Base-by-base conservation (phyloP, 345 rosid genomes). In the Hypericum androsaemum region DNA sequence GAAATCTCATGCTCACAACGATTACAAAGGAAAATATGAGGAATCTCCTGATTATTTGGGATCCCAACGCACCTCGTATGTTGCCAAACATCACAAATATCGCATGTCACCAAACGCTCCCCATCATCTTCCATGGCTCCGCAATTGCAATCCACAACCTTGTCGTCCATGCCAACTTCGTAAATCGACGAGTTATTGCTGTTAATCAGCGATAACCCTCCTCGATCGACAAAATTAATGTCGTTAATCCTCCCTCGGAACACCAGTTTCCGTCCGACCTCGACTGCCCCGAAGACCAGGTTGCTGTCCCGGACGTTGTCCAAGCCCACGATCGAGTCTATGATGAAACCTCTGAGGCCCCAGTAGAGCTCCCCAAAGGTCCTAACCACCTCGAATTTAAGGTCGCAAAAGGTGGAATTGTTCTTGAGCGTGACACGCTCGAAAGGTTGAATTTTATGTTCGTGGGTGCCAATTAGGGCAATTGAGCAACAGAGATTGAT, bases 51-150 rank as follows among this genome's bases (percentile, higher is more conserved):
- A 56, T 71, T 53, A 37, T 83, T 66, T 28, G 86, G 89, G 62
- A 88, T 81, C 40, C 73, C 56, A 66, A 75, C 86, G 56, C 98
- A 92, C 59, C 86, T 65, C 0, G 88, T 80, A 17, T 92, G 96
- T 55, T 88, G 95, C 96, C 96, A 80, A 52, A 83, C 85, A 59
- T 88, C 86, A 58, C 96, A 92, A 1, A 87, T 81, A 54, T 85
- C 98, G 57, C 98, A 87, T 0, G 81, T 61, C 42, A 92, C 60
- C 84, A 85, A 78, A 40, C 95, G 48, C 69, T 88, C 96, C 5
- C 89, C 96, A 44, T 92, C 96, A 49, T 92, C 95, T 7, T 77
- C 84, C 57, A 68, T 66, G 38, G 84, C 71, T 45, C 96, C 95
- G 63, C 98, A 92, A 12, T 58, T 13, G 28, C 94, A 88, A 44